Percentiles rank a stretch among this genome's conserved stretches.
Conservation (phyloP, 345 rosid species). For the Eucalyptus victrix region DNA sequence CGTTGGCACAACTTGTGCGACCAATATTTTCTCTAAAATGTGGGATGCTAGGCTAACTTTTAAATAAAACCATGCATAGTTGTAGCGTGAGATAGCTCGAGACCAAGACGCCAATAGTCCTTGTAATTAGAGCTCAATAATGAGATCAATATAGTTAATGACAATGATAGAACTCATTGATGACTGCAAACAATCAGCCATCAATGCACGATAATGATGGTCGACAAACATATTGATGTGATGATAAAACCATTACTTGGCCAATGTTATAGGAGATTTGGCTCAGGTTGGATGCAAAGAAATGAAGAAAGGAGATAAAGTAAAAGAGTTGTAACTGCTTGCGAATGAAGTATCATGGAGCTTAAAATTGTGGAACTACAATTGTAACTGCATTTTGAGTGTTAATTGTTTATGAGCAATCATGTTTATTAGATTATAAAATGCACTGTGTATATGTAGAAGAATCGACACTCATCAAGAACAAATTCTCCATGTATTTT, state of each 20-base stretch:
- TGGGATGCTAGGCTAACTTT: not conserved
- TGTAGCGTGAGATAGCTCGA: not conserved
- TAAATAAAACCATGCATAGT: not conserved
- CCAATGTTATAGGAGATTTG: not conserved
- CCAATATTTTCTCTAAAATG: no score
- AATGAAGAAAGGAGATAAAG: not conserved
- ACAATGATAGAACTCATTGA: not conserved
- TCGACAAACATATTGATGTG: not conserved
- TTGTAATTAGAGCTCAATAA: no score
- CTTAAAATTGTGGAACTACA: not conserved
- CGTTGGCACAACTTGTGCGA: fast-evolving
- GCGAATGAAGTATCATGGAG: not conserved
- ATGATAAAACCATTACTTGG: not conserved
- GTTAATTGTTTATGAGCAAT: not conserved
- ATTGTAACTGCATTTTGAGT: no score
- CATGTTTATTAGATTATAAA: not conserved
- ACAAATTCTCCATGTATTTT: not conserved
- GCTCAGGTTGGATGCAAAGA: not conserved
- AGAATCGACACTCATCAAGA: not conserved
- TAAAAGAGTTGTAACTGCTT: no score
- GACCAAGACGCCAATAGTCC: no score
- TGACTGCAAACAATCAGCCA: not conserved
- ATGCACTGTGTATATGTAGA: not conserved
- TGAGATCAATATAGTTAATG: no score
- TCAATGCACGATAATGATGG: not conserved